phyloP scores from a whole-genome alignment of 1,284 basidiomycete genomes.

The Fistulina hepatica region DNA sequence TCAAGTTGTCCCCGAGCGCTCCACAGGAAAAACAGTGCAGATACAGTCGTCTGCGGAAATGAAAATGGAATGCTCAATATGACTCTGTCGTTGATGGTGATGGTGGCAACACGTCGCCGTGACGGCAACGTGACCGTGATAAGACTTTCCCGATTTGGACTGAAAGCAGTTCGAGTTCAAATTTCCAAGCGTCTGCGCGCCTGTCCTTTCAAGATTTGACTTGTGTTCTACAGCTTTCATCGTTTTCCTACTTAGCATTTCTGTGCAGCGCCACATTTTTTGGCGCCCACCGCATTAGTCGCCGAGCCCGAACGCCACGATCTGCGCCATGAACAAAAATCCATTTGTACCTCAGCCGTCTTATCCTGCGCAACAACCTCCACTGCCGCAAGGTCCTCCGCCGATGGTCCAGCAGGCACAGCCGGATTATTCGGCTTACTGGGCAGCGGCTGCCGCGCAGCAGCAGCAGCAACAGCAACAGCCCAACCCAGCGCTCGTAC shows the following conservation, averaged over 20 bases:
- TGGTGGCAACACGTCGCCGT: too few species aligned
- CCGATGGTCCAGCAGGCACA: conserved; percentile 56
- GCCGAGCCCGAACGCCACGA: too few species aligned
- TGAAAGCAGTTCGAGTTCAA: too few species aligned
- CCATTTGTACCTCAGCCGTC: conserved; percentile 60
- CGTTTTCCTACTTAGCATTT: neutral
- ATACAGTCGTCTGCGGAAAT: too few species aligned
- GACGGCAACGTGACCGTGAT: too few species aligned
- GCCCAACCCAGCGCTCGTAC: conserved; percentile 32
- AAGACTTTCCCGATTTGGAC: too few species aligned
- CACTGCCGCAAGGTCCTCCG: conserved; percentile 67
- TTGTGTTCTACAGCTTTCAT: neutral
- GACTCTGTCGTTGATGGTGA: too few species aligned
- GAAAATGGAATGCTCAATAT: too few species aligned
- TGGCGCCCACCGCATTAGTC: neutral
- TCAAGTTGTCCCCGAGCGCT: too few species aligned
- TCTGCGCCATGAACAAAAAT: conserved; percentile 58
- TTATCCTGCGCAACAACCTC: conserved; percentile 60
- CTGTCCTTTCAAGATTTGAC: neutral
- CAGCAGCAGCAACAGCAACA: conserved; percentile 35
- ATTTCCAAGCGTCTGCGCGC: neutral
- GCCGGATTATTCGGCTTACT: conserved; percentile 66
- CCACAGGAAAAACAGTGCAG: too few species aligned
- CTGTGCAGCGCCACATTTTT: conserved; percentile 1
- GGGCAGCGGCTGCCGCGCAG: conserved; percentile 48